Percentiles rank a stretch among this genome's conserved stretches.
Conservation (phyloP, 805 yeast species). For the Isabelozyma rhagii region DNA sequence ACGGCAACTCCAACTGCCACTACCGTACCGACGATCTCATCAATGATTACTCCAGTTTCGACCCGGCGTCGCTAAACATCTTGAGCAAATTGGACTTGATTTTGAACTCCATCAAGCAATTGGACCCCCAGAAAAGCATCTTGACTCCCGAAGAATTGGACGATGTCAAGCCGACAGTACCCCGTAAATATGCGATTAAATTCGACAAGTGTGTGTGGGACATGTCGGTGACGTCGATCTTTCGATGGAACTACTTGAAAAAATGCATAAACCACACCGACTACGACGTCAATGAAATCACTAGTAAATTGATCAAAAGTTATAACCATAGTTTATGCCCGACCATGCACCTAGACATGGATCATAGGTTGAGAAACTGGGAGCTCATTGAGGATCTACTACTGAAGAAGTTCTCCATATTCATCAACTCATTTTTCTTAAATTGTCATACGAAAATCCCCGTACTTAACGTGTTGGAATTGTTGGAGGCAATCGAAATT, state of each 20-base stretch:
- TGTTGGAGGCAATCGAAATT: conserved; percentile 27
- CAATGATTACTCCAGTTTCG: conserved; percentile 18
- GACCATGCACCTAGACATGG: conserved; percentile 1
- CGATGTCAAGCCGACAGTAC: neutral
- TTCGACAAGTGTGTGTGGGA: conserved; percentile 26
- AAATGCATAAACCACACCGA: conserved; percentile 7
- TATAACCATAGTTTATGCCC: conserved; percentile 6
- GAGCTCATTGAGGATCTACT: conserved; percentile 17
- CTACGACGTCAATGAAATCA: conserved; percentile 6
- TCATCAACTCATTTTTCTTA: conserved; percentile 26
- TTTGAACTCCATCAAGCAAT: conserved; percentile 17
- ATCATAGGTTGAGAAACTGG: conserved; percentile 9
- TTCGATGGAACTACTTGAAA: conserved; percentile 26
- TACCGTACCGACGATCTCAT: conserved; percentile 23
- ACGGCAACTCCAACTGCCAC: conserved; percentile 24
- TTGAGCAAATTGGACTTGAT: conserved; percentile 26
- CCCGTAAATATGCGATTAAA: neutral
- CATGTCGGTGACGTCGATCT: conserved; percentile 26
- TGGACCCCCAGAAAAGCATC: neutral
- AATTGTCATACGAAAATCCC: conserved; percentile 34
- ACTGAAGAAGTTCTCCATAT: conserved; percentile 9
- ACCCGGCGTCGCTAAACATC: conserved; percentile 23
- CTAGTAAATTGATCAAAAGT: conserved; percentile 8
- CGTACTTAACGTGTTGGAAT: conserved; percentile 22
- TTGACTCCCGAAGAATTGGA: neutral